A percentile compares a stretch with the other conserved stretches of the same genome.
Conservation (phyloP, 768 basidiomycete genomes). For the Leucogyrophana mollusca region DNA sequence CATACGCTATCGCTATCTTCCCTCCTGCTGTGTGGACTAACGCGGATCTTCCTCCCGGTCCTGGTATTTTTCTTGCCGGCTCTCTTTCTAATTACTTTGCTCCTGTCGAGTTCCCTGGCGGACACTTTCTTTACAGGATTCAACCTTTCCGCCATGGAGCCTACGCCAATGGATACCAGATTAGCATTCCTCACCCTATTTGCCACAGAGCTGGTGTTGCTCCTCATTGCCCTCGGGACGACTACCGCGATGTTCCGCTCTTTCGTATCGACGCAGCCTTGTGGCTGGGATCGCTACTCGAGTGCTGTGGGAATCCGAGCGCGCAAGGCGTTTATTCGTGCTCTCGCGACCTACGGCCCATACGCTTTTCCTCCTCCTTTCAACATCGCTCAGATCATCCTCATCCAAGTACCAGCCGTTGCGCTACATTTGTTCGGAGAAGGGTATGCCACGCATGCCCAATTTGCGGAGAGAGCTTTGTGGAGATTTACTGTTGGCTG, state of each 20-base stretch:
- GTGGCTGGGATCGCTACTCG: slow-evolving; percentile 52
- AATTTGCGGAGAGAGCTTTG: slow-evolving; percentile 28
- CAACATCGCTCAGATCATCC: slow-evolving; percentile 36
- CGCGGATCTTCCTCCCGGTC: slow-evolving; percentile 36
- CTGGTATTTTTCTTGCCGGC: slow-evolving; percentile 49
- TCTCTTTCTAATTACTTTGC: slow-evolving; percentile 38
- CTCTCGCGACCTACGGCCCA: slow-evolving; percentile 35
- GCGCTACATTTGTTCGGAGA: slow-evolving; percentile 16
- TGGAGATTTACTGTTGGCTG: slow-evolving; percentile 46
- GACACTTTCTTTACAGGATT: slow-evolving; percentile 30
- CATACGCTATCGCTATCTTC: slow-evolving; percentile 43
- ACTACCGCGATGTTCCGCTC: slow-evolving; percentile 28
- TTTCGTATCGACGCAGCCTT: slow-evolving; percentile 3
- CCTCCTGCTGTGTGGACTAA: slow-evolving; percentile 39
- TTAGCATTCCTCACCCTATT: slow-evolving; percentile 39
- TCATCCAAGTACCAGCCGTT: slow-evolving; percentile 1
- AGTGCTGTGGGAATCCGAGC: slow-evolving; percentile 40
- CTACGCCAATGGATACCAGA: slow-evolving; percentile 50
- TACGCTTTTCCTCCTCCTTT: slow-evolving; percentile 52
- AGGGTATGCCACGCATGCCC: slow-evolving; percentile 6
- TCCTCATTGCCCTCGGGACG: slow-evolving; percentile 30
- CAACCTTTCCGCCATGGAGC: slow-evolving; percentile 10
- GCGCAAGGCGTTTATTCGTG: slow-evolving; percentile 37
- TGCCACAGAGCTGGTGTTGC: slow-evolving; percentile 31
- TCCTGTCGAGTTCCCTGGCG: slow-evolving; percentile 48